Percentiles rank a stretch among this genome's conserved stretches.
phyloP scores from a whole-genome alignment of 768 basidiomycete species.

The Russula ochroleuca region DNA sequence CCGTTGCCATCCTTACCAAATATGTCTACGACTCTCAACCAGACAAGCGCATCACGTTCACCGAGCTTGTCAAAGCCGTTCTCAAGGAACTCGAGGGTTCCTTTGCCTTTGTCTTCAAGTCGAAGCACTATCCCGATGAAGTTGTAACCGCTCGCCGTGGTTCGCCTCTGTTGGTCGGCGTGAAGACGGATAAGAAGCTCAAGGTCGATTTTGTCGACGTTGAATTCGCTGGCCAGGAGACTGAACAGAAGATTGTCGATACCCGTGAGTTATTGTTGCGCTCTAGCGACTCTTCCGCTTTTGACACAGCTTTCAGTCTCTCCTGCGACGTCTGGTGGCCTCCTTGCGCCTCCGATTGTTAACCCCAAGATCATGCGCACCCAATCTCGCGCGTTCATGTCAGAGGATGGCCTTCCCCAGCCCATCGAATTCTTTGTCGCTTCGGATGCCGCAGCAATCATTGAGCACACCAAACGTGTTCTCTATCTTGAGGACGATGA shows the following conservation, averaged over 20 bases:
- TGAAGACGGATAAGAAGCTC: constrained; percentile 99
- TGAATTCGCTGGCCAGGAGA: constrained; percentile 78
- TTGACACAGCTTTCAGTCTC: constrained; percentile 34
- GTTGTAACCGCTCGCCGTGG: constrained; percentile 95
- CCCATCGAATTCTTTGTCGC: constrained; percentile 99
- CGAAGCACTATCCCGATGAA: constrained; percentile 90
- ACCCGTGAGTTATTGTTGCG: constrained; percentile 37
- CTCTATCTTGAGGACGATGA: constrained; percentile 99
- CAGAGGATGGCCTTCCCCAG: constrained; percentile 96
- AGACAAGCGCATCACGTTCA: constrained; percentile 82
- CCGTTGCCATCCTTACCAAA: constrained; percentile 92
- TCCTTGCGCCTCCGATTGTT: constrained; percentile 63
- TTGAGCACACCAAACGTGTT: constrained; percentile 98
- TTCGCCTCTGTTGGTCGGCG: constrained; percentile 93
- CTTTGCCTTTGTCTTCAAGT: constrained; percentile 99
- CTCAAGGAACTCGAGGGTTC: constrained; percentile 98
- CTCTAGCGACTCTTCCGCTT: not conserved
- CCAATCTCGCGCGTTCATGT: constrained; percentile 97
- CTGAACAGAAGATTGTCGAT: constrained; percentile 43
- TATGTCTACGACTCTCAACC: constrained; percentile 94
- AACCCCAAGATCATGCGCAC: constrained; percentile 83
- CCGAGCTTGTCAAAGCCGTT: constrained; percentile 88
- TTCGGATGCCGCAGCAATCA: constrained; percentile 91
- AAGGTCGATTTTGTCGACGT: constrained; percentile 99
- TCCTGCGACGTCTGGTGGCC: constrained; percentile 50